These are phyloP conservation scores for Gastrolobium bilobum DNA, from an alignment of 306 rosid species.

Conservation along the genomic window DNA sequence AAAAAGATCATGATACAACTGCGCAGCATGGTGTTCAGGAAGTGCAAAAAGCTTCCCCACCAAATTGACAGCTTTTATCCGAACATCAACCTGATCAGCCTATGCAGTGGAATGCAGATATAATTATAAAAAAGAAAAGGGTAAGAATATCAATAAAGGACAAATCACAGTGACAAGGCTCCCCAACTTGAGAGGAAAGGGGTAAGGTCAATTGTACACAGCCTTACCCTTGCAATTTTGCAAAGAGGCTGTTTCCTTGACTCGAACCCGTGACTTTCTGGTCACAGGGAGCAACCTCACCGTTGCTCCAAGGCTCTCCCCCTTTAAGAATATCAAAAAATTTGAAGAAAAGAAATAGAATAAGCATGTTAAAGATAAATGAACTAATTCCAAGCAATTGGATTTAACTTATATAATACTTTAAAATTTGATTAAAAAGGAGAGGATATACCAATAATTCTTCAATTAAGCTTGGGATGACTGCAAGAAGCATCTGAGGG, in stretches of 20 bases:
- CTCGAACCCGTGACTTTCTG: too few species aligned
- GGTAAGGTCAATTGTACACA: too few species aligned
- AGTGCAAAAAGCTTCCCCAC: constrained; percentile 84
- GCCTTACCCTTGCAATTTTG: too few species aligned
- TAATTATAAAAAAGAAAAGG: constrained; percentile 36
- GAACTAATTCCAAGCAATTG: constrained; percentile 29
- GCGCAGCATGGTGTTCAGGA: constrained; percentile 70
- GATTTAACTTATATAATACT: constrained; percentile 24
- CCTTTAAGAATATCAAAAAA: constrained; percentile 14
- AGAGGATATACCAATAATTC: constrained; percentile 73
- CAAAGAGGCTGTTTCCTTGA: too few species aligned
- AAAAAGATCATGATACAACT: constrained; percentile 73
- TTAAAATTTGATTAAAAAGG: constrained; percentile 15
- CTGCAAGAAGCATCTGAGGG: constrained; percentile 83
- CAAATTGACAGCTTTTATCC: constrained; percentile 92
- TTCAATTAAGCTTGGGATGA: constrained; percentile 78
- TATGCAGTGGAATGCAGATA: constrained; percentile 49
- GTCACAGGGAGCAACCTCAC: too few species aligned
- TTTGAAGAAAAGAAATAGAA: constrained; percentile 6
- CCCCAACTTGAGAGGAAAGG: too few species aligned
- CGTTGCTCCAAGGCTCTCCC: too few species aligned
- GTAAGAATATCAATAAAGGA: constrained; percentile 20
- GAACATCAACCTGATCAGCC: constrained; percentile 96
- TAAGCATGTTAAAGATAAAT: constrained; percentile 25
- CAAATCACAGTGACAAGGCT: too few species aligned